Conservation (phyloP, 2,329 filamentous ascomycete genomes). For the Fusarium sp. region DNA sequence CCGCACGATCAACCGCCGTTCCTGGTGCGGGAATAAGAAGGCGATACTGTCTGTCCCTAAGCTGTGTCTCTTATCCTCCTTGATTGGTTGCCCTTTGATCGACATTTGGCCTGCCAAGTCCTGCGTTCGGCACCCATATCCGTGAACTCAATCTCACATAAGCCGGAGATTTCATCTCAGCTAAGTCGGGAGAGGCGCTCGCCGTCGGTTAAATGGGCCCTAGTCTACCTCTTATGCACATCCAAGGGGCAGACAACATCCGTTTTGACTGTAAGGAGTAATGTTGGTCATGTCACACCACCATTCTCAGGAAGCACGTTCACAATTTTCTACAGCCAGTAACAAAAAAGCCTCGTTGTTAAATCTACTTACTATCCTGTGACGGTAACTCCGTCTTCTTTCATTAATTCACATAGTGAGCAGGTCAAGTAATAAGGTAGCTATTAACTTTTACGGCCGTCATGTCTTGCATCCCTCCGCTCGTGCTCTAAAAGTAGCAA, state of each 20-base stretch:
- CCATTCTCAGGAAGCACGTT: neutral
- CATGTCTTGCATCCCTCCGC: accelerated
- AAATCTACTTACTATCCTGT: accelerated
- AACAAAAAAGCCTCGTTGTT: accelerated
- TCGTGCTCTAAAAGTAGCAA: accelerated
- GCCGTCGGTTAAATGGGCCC: neutral
- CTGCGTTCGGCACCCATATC: neutral
- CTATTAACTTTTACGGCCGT: accelerated
- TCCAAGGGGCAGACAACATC: neutral
- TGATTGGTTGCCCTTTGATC: neutral
- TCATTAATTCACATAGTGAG: accelerated
- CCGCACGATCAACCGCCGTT: accelerated
- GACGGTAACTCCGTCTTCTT: accelerated
- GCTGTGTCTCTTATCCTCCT: too few species aligned
- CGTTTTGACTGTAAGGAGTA: neutral
- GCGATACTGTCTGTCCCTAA: neutral
- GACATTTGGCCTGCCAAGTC: neutral
- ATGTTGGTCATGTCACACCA: accelerated
- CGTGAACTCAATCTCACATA: neutral
- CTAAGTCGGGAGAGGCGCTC: neutral
- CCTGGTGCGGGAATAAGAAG: neutral
- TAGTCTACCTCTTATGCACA: neutral
- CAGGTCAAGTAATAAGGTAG: accelerated
- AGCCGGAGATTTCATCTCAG: neutral
- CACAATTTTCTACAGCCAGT: accelerated